A percentile compares a stretch with the other conserved stretches of the same genome.
These are phyloP conservation scores for Epichloe baconii DNA, from an alignment of 2,329 filamentous ascomycete species.

Conservation along the genomic window DNA sequence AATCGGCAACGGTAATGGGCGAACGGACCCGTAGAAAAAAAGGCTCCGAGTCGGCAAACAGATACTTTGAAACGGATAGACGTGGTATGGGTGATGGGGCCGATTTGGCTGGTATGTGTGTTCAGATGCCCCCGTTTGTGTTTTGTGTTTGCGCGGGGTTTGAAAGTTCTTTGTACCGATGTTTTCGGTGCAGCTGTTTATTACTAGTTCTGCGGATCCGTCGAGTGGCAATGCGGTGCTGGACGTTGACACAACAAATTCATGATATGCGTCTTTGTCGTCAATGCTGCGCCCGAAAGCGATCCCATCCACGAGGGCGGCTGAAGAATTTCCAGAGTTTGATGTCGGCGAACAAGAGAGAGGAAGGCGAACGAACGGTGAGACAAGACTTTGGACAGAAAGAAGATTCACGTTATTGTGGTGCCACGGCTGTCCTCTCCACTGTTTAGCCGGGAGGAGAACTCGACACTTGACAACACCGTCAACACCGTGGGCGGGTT, in stretches of 20 bases:
- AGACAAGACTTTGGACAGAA: neutral
- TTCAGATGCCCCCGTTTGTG: neutral
- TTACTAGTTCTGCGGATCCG: neutral
- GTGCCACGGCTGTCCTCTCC: neutral
- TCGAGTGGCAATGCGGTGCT: neutral
- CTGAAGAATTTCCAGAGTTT: neutral
- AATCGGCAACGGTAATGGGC: neutral
- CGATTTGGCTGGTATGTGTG: neutral
- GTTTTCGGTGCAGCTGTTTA: neutral
- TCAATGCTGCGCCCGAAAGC: neutral
- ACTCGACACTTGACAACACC: neutral
- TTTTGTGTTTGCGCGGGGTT: neutral
- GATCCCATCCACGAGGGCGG: neutral
- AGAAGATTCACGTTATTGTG: neutral
- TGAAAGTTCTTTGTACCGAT: neutral
- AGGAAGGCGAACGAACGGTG: too few relatives aligned
- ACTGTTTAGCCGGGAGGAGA: neutral
- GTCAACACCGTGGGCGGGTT: neutral
- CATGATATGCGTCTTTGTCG: slow-evolving; percentile 2
- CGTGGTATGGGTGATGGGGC: neutral
- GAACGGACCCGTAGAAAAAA: neutral
- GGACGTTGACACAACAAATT: neutral
- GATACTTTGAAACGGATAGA: neutral
- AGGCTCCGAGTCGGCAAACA: neutral
- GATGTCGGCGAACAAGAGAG: neutral